Evolutionary conservation across 257 asterid genomes (phyloP).

Genomic region (Perilla frutescens): DNA sequence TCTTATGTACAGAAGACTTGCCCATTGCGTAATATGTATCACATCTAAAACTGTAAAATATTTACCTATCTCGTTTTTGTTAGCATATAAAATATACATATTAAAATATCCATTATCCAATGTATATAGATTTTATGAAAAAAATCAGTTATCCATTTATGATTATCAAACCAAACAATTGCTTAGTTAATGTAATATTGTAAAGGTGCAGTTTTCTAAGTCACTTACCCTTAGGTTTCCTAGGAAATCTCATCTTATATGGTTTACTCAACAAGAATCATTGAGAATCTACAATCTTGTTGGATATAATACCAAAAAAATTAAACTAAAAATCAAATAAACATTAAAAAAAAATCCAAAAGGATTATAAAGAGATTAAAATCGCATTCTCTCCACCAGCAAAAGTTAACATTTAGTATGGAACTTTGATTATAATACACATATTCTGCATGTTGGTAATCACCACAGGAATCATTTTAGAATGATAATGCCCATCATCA

Average conservation of each 20-base stretch:
- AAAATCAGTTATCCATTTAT: no score
- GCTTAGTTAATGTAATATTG: no score
- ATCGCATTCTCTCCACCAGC: constrained; percentile 43
- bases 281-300: constrained; percentile 37
- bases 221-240: constrained; percentile 8
- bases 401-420: constrained; percentile 33
- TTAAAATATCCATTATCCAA: no score
- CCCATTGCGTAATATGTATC: no score
- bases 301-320: background rate
- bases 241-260: constrained; percentile 28
- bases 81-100: no score
- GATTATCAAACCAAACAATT: no score
- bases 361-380: constrained; percentile 30
- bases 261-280: constrained; percentile 35
- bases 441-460: constrained; percentile 47
- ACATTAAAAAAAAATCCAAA: constrained; percentile 36
- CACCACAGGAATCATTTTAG: constrained; percentile 72
- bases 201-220: no score
- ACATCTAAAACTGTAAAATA: no score
- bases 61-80: no score
- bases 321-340: constrained; percentile 26
- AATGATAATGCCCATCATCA: constrained; percentile 86
- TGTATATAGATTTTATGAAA: no score
- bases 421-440: constrained; percentile 16
- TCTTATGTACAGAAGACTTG: no score